A percentile compares a stretch with the other conserved stretches of the same genome.
phyloP scores from a whole-genome alignment of 1,284 basidiomycete species.

The Vanrija pseudolonga region DNA sequence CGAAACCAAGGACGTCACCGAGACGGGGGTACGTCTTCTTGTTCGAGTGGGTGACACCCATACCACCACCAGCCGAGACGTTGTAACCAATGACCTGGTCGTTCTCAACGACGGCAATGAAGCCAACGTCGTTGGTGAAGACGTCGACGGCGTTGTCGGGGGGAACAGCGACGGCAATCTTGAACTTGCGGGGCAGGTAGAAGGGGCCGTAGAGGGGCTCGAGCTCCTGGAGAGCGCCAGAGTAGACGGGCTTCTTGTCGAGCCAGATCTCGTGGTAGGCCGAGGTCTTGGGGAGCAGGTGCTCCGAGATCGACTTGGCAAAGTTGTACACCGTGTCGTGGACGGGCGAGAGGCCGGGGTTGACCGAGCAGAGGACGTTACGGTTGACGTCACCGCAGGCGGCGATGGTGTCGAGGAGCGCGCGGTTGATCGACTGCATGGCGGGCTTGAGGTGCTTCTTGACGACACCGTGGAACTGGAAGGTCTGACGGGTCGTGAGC shows the following conservation, averaged over 20 bases:
- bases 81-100: constrained; percentile 83
- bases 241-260: constrained; percentile 89
- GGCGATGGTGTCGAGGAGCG: constrained; percentile 89
- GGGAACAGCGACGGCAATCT: constrained; percentile 93
- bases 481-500: constrained; percentile 97
- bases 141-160: constrained; percentile 96
- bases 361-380: constrained; percentile 89
- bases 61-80: constrained; percentile 87
- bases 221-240: constrained; percentile 85
- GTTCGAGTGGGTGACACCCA: constrained; percentile 98
- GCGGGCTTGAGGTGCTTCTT: constrained; percentile 94
- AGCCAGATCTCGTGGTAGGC: constrained; percentile 99
- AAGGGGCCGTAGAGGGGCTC: constrained; percentile 97
- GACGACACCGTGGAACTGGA: constrained; percentile 98
- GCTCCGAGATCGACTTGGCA: constrained; percentile 77
- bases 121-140: constrained; percentile 92
- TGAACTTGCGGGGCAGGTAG: constrained; percentile 98
- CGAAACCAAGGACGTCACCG: constrained; percentile 87
- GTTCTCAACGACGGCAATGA: constrained; percentile 82
- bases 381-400: constrained; percentile 92
- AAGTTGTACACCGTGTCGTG: constrained; percentile 84
- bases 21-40: constrained; percentile 97
- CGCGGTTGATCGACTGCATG: constrained; percentile 93
- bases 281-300: constrained; percentile 82
- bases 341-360: constrained; percentile 79